Conservation (phyloP, 495 filamentous ascomycete species). For the Podospora conica region DNA sequence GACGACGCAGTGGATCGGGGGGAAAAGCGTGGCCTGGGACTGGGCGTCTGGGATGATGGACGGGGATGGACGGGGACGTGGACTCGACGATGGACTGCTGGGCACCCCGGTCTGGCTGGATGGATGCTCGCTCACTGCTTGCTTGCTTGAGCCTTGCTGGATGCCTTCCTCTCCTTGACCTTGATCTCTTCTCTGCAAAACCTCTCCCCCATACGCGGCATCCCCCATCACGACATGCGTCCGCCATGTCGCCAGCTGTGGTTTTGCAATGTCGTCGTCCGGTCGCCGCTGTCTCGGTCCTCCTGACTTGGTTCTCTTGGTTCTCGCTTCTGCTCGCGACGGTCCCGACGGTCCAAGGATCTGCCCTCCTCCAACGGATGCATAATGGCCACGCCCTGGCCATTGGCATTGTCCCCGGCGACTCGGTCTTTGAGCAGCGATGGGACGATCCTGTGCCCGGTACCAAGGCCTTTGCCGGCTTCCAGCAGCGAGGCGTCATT, state of each 20-base stretch:
- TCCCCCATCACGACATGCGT: slow-evolving; percentile 4
- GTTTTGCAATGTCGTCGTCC: neutral
- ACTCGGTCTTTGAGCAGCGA: neutral
- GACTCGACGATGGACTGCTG: no score
- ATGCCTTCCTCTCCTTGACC: neutral
- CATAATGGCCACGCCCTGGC: neutral
- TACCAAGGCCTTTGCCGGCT: slow-evolving; percentile 13
- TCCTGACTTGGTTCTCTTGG: neutral
- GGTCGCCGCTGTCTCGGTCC: no score
- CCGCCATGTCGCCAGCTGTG: slow-evolving; percentile 4
- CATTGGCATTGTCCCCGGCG: neutral
- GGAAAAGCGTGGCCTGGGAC: no score
- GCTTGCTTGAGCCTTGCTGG: neutral
- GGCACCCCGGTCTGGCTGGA: no score
- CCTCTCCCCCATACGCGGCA: neutral
- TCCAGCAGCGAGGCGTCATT: slow-evolving; percentile 9
- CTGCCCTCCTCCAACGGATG: neutral
- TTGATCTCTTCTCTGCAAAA: slow-evolving; percentile 2
- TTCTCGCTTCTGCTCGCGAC: neutral
- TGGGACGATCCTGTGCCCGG: slow-evolving; percentile 19
- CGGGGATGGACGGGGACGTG: no score
- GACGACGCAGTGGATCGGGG: neutral
- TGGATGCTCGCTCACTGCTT: no score
- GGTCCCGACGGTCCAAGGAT: neutral
- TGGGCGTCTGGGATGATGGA: no score